Evolutionary conservation across 179 eudicot genomes (phyloP).

Genomic region (Patellifolia procumbens): DNA sequence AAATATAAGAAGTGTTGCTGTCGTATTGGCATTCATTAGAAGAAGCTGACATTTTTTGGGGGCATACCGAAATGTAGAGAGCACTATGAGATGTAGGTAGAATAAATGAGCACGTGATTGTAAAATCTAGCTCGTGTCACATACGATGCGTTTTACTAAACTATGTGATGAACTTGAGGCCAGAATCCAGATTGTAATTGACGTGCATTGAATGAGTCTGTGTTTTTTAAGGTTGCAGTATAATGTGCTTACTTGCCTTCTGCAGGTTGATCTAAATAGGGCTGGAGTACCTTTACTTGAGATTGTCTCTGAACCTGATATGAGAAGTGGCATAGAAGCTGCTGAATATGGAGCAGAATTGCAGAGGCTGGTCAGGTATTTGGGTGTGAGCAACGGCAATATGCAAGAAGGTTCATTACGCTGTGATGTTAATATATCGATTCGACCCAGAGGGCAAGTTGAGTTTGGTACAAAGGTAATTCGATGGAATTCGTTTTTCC

Average conservation of each 20-base stretch:
- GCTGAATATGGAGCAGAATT: slow-evolving; percentile 96
- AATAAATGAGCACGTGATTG: neutral
- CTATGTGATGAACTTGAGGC: neutral
- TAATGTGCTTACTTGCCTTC: neutral
- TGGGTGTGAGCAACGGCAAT: slow-evolving; percentile 93
- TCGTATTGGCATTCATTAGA: neutral
- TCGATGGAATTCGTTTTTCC: neutral
- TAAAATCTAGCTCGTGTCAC: neutral
- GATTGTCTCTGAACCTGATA: slow-evolving; percentile 97
- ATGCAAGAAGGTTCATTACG: slow-evolving; percentile 99
- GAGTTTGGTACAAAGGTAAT: slow-evolving; percentile 93
- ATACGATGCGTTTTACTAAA: too few relatives aligned
- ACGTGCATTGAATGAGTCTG: neutral
- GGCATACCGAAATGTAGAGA: neutral
- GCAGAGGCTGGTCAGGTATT: slow-evolving; percentile 87
- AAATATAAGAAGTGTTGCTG: neutral
- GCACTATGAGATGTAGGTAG: neutral
- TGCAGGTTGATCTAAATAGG: slow-evolving; percentile 92
- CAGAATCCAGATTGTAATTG: neutral
- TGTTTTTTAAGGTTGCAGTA: neutral
- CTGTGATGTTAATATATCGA: slow-evolving; percentile 87
- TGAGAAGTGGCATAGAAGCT: slow-evolving; percentile 95
- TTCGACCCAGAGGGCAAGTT: slow-evolving; percentile 76
- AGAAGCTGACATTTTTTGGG: neutral
- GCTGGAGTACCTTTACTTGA: slow-evolving; percentile 98